Evolutionary conservation across 768 basidiomycete genomes (phyloP), one percentile per base, ranked within the genome.

Genomic region (Lactifluus echinatus): DNA sequence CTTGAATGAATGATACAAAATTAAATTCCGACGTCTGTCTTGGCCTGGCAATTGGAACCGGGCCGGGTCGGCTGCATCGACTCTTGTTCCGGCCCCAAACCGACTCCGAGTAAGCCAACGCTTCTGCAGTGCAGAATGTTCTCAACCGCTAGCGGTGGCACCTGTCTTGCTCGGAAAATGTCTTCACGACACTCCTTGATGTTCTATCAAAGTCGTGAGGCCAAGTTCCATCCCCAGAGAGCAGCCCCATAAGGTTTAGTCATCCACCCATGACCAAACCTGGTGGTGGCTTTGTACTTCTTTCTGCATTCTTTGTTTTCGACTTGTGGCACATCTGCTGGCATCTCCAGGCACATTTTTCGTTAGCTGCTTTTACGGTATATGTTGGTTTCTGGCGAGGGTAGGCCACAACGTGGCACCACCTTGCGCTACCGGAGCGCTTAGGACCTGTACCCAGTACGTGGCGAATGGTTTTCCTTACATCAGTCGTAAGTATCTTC

Each of bases 291-390:
- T 15, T 36, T 55, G 36, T 47, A 15, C 53, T 26, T 26, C 37
- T n/a, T 50, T 14, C 21, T 8, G n/a, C 28, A 8, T n/a, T 40
- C 39, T 26, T 57, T 52, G 50, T 57, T 45, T 37, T 52, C 23
- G 28, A 14, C 17, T n/a, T 28, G 12, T 39, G 56, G 29, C 21
- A 33, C n/a, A 21, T 31, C 34, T 34, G 29, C 46, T 48, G 45
- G 33, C 56, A 45, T 58, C 57, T 53, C 57, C 57, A 58, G 57
- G 57, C 46, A 58, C 57, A 46, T 3, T 26, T 31, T 31, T 31
- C n/a, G n/a, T 33, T 47, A 14, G 21, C 45, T 40, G 28, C 29
- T 14, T 33, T 33, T 21, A 50, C 21, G 17, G 29, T 2, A n/a
- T n/a, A n/a, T 33, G 31, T 12, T 42, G 4, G 3, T 36, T 21